These are phyloP conservation scores for Heterobasidion annosum DNA, from an alignment of 1,284 basidiomycete species.

Conservation along the genomic window DNA sequence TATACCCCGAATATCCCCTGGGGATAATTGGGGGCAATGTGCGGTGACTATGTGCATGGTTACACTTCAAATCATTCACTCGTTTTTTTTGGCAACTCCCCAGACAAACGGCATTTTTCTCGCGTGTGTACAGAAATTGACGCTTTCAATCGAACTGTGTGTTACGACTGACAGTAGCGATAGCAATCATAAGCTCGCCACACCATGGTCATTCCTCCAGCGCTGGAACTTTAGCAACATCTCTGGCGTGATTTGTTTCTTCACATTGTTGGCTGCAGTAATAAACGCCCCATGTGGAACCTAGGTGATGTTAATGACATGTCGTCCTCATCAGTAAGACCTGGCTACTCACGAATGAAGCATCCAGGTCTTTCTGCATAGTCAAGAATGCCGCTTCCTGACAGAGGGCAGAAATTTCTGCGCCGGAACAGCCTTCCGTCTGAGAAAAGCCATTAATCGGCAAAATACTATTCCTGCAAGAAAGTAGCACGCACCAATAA, in stretches of 20 bases:
- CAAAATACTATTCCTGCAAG: neutral
- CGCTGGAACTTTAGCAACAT: conserved; percentile 64
- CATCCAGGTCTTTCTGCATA: conserved; percentile 81
- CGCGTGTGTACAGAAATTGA: too few species aligned
- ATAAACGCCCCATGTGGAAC: conserved; percentile 72
- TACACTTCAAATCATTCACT: too few species aligned
- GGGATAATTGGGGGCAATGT: too few species aligned
- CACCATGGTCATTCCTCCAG: conserved; percentile 34
- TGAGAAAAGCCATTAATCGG: conserved; percentile 21
- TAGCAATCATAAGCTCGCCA: neutral
- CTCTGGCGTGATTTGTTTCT: conserved; percentile 81
- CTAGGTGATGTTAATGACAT: conserved; percentile 26
- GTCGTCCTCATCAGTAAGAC: neutral
- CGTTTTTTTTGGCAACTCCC: too few species aligned
- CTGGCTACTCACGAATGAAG: conserved; percentile 51
- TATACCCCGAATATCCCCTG: neutral
- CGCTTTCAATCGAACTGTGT: too few species aligned
- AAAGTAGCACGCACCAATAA: conserved; percentile 33
- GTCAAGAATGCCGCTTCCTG: conserved; percentile 93
- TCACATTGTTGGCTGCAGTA: conserved; percentile 63
- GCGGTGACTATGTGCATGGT: too few species aligned
- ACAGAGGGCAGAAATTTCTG: conserved; percentile 87
- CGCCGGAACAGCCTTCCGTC: conserved; percentile 95
- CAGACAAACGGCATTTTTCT: too few species aligned
- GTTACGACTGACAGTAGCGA: too few species aligned